These are phyloP conservation scores for Exophiala sp. DNA, from an alignment of 2,329 filamentous ascomycete species.

Conservation along the genomic window DNA sequence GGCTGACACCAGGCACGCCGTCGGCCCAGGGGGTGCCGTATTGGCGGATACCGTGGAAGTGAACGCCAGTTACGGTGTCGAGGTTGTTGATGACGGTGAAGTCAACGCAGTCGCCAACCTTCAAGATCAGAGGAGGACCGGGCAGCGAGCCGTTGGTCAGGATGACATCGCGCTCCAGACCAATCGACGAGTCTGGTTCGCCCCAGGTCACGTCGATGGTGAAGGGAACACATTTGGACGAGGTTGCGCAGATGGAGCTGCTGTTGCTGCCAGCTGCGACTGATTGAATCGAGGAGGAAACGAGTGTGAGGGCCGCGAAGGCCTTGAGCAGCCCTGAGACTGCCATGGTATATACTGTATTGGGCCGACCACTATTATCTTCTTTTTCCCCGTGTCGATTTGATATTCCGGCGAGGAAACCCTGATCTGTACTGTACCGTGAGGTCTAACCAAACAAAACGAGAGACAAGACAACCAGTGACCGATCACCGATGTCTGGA, in stretches of 20 bases:
- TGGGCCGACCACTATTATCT: neutral
- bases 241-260: slow-evolving; percentile 12
- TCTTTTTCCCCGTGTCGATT: neutral
- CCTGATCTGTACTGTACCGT: slow-evolving; percentile 2
- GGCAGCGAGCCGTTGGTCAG: slow-evolving; percentile 72
- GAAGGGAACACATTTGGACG: slow-evolving; percentile 29
- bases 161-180: slow-evolving; percentile 50
- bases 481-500: neutral
- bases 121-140: slow-evolving; percentile 64
- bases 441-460: slow-evolving; percentile 8
- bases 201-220: slow-evolving; percentile 35
- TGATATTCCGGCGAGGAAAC: neutral
- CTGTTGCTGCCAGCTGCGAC: slow-evolving; percentile 13
- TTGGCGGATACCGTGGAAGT: slow-evolving; percentile 74
- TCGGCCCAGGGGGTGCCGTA: slow-evolving; percentile 72
- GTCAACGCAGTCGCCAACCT: slow-evolving; percentile 65
- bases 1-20: slow-evolving; percentile 61
- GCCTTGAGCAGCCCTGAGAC: slow-evolving; percentile 14
- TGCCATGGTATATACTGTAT: slow-evolving; percentile 15
- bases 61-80: slow-evolving; percentile 59
- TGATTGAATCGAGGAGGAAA: slow-evolving; percentile 14
- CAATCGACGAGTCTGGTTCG: slow-evolving; percentile 37
- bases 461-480: slow-evolving; percentile 10
- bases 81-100: slow-evolving; percentile 64
- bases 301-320: slow-evolving; percentile 20